These are phyloP conservation scores for Calamus simplicifolius DNA, from an alignment of 176 grass and related monocot species.

Conservation along the genomic window DNA sequence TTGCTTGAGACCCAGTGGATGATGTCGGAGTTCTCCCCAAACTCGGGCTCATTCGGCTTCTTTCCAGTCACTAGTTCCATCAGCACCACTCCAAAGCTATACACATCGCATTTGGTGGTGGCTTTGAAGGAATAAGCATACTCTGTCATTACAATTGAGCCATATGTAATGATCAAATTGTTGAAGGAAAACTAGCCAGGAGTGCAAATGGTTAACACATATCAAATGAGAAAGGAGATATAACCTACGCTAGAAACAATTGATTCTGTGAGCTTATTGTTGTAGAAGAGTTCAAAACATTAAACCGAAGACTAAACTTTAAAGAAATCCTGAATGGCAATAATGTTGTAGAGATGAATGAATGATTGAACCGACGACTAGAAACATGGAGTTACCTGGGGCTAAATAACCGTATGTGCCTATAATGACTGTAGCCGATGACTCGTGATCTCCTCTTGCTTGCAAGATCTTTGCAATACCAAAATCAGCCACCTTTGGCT, in stretches of 20 bases:
- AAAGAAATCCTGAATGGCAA: too few species aligned
- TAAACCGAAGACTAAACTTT: too few species aligned
- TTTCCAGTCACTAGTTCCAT: slow-evolving; percentile 83
- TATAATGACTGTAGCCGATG: slow-evolving; percentile 57
- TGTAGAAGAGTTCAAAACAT: too few species aligned
- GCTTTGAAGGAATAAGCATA: slow-evolving; percentile 89
- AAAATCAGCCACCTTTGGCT: slow-evolving; percentile 94
- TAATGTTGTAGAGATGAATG: too few species aligned
- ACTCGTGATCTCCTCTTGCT: slow-evolving; percentile 27
- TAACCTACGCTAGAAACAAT: too few species aligned
- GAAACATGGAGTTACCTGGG: slow-evolving; percentile 31
- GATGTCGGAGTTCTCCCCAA: slow-evolving; percentile 78
- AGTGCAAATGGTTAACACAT: too few species aligned
- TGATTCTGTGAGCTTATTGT: too few species aligned
- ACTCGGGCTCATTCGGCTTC: slow-evolving; percentile 92
- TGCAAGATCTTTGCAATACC: slow-evolving; percentile 81
- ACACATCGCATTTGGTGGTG: slow-evolving; percentile 62
- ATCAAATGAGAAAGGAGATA: too few species aligned
- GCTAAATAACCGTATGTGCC: slow-evolving; percentile 92
- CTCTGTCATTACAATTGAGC: slow-evolving; percentile 25
- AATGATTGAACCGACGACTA: too few species aligned
- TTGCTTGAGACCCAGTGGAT: slow-evolving; percentile 78
- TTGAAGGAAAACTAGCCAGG: too few species aligned
- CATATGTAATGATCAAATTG: not conserved
- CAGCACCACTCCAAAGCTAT: slow-evolving; percentile 51